phyloP scores from a whole-genome alignment of 179 eudicot genomes.

The Spinacia oleracea region DNA sequence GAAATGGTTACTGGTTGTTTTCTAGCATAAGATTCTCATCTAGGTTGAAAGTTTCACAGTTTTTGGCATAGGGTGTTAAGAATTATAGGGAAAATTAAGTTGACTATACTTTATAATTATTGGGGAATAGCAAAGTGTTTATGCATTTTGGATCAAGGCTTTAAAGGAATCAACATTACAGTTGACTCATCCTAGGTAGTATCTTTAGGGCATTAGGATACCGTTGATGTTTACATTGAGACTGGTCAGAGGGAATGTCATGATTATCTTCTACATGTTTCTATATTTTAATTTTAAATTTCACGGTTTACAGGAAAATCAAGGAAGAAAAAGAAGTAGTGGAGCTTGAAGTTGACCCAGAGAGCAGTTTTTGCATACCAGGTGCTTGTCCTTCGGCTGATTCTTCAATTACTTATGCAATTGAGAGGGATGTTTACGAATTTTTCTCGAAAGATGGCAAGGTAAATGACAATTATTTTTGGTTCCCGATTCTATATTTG shows the following conservation, averaged over 20 bases:
- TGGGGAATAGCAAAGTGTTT: not conserved
- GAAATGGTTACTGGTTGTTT: too few relatives aligned
- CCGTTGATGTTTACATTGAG: not conserved
- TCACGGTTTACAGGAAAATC: conserved; percentile 37
- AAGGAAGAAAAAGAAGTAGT: conserved; percentile 43
- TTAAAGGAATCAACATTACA: not conserved
- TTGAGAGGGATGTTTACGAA: conserved; percentile 47
- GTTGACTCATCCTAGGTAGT: not conserved
- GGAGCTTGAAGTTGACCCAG: conserved; percentile 57
- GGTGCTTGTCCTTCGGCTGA: conserved; percentile 23
- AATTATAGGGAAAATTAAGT: not conserved
- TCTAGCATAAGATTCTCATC: too few relatives aligned
- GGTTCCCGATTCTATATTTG: too few relatives aligned
- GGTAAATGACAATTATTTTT: conserved; percentile 28
- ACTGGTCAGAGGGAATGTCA: not conserved
- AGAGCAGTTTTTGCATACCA: conserved; percentile 59
- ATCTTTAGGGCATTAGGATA: not conserved
- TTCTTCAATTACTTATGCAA: not conserved
- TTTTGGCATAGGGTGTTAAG: not conserved
- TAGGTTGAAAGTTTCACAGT: not conserved
- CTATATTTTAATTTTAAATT: not conserved
- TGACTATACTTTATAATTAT: not conserved
- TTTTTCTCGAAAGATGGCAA: conserved; percentile 53
- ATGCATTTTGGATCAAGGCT: not conserved
- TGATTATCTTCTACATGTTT: not conserved